Evolutionary conservation across 2,329 filamentous ascomycete genomes (phyloP), one percentile per base, ranked within the genome.

Genomic region (Gremmenia infestans): DNA sequence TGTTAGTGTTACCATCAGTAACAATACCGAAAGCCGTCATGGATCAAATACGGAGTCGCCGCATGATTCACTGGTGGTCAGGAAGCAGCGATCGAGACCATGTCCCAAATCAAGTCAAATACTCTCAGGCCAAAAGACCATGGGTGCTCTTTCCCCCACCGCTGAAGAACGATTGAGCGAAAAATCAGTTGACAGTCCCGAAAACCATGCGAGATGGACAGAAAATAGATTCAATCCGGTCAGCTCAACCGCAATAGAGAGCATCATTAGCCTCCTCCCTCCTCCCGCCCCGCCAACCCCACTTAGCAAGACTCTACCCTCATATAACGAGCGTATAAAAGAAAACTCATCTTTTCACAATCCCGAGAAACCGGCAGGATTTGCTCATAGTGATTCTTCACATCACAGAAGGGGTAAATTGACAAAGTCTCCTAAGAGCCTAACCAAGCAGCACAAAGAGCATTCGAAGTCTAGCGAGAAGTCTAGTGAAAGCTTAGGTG

Each of bases 31-130:
- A 12, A 50, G 47, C 22, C 9, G 28, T 45, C 42, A 12, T 45
- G 22, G 42, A 9, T 17, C 17, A 6, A 22, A 14, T 12, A 39
- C 42, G 1, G 23, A 48, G 14, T 19, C 25, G 15, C 40, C 49
- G 5, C 50, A 50, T 32, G 62, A 62, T 48, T 43, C 32, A 37
- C 36, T 69, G 22, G 36, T 46, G 17, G 60, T 69, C 15, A 63
- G 54, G 51, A 68, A 69, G 23, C 63, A 65, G 53, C 58, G 66
- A 32, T 64, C 61, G 15, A 63, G 53, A 45, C 42, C 51, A n/a
- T 60, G 55, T n/a, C 56, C 60, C 49, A 55, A 58, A n/a, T 60
- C 59, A 50, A 57, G 48, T 35, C 61, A 65, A 22, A 56, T 54
- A 12, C 56, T 64, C 15, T 61, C 64, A 25, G 58, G 55, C 12